These are phyloP conservation scores for Penicillium polonicum DNA, from an alignment of 2,329 filamentous ascomycete species.

Conservation along the genomic window DNA sequence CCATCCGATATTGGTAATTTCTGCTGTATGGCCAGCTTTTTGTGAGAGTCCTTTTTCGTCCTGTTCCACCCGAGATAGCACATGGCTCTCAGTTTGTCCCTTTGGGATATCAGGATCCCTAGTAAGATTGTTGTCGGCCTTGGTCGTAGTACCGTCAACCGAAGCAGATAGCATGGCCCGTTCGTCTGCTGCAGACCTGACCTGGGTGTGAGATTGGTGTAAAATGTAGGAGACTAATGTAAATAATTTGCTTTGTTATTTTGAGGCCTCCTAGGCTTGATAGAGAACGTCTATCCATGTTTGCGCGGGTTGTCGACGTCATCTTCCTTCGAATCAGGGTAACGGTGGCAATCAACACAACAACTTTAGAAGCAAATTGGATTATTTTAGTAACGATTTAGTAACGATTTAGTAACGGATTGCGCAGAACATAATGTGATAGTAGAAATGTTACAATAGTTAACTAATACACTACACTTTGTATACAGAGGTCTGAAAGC, in stretches of 20 bases:
- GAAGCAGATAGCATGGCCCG: background rate
- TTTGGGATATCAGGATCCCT: constrained; percentile 1
- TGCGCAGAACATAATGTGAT: background rate
- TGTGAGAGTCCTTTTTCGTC: constrained; percentile 22
- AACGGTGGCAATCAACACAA: background rate
- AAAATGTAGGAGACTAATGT: background rate
- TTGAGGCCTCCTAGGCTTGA: background rate
- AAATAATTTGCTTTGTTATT: background rate
- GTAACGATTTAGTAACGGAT: background rate
- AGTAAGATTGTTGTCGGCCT: background rate
- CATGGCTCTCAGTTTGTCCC: constrained; percentile 27
- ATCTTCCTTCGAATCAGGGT: constrained; percentile 1
- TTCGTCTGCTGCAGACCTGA: background rate
- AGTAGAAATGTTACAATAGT: background rate
- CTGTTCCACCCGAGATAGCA: constrained; percentile 21
- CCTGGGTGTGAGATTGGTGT: background rate
- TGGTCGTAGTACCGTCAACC: background rate
- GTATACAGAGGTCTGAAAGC: too few species aligned
- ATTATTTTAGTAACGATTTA: background rate
- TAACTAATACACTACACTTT: too few species aligned
- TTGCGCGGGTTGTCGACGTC: constrained; percentile 1
- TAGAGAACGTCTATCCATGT: background rate
- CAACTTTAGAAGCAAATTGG: background rate
- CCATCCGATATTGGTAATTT: constrained; percentile 25
- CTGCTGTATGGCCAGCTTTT: constrained; percentile 12